These are phyloP conservation scores for Citeromyces matritensis DNA, from an alignment of 805 yeast species.

Conservation along the genomic window DNA sequence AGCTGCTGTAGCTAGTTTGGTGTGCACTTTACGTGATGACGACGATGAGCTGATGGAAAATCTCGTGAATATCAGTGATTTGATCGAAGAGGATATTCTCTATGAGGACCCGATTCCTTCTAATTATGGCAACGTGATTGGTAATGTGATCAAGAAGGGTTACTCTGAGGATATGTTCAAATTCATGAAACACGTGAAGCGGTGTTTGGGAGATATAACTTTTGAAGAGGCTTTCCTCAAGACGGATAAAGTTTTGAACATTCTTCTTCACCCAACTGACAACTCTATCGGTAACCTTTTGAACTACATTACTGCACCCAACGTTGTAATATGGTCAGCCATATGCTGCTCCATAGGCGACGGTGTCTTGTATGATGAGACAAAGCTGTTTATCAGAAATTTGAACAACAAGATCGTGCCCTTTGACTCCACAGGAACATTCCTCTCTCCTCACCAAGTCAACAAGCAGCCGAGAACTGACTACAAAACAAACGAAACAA, in stretches of 20 bases:
- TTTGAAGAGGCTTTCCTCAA: conserved; percentile 84
- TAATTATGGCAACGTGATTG: conserved; percentile 54
- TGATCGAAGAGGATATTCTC: conserved; percentile 11
- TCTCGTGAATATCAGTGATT: conserved; percentile 15
- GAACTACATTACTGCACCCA: conserved; percentile 88
- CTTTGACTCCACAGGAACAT: conserved; percentile 19
- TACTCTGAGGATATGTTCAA: conserved; percentile 76
- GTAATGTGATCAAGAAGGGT: conserved; percentile 63
- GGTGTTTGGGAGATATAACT: conserved; percentile 67
- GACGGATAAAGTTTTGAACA: conserved; percentile 68
- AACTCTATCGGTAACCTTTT: conserved; percentile 55
- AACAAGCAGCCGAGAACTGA: conserved; percentile 7
- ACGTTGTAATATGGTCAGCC: conserved; percentile 82
- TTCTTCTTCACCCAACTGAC: conserved; percentile 72
- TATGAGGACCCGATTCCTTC: conserved; percentile 7
- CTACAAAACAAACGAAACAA: neutral
- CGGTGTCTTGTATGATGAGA: conserved; percentile 52
- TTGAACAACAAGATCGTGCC: conserved; percentile 29
- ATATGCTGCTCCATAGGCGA: conserved; percentile 74
- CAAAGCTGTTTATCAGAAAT: conserved; percentile 41
- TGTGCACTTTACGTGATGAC: conserved; percentile 56
- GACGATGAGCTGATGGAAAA: conserved; percentile 44
- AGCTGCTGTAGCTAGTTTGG: conserved; percentile 79
- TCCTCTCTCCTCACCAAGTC: conserved; percentile 25
- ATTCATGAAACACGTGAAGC: conserved; percentile 65